Evolutionary conservation across 2,329 filamentous ascomycete genomes (phyloP).

Genomic region (Colletotrichum siamense): DNA sequence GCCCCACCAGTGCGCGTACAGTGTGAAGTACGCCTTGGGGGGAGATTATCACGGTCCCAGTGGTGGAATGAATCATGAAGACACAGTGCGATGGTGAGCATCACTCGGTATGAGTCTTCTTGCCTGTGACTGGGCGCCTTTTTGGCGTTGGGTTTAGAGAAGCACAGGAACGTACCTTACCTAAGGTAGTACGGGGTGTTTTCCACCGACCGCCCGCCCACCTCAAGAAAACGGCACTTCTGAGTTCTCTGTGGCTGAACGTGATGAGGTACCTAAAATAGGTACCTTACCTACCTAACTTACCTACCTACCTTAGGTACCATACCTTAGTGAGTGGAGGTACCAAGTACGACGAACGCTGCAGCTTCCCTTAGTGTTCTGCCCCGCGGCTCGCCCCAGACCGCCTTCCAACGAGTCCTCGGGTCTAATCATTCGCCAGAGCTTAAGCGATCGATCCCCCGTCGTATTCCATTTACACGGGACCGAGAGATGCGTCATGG

Average conservation of each 20-base stretch:
- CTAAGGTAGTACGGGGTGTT: background rate
- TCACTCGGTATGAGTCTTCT: background rate
- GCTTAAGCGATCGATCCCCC: background rate
- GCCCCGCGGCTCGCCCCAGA: conserved; percentile 1
- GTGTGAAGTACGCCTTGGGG: background rate
- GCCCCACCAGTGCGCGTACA: background rate
- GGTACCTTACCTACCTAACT: background rate
- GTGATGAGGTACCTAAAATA: background rate
- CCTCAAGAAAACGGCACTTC: background rate
- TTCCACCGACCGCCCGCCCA: background rate
- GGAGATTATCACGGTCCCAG: background rate
- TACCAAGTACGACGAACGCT: background rate
- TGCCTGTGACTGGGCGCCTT: background rate
- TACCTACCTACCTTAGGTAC: background rate
- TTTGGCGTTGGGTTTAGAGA: background rate
- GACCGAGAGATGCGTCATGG: conserved; percentile 15
- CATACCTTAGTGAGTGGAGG: background rate
- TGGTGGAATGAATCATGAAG: background rate
- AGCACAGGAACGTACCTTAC: background rate
- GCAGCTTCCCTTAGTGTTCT: background rate
- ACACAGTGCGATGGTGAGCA: background rate
- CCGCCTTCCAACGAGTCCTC: background rate
- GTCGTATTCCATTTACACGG: conserved; percentile 2
- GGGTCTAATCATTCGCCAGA: background rate
- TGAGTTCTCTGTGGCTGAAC: too few species aligned